Evolutionary conservation across 345 rosid genomes (phyloP), one percentile per base, ranked within the genome.

Genomic region (Gynandropsis gynandra): DNA sequence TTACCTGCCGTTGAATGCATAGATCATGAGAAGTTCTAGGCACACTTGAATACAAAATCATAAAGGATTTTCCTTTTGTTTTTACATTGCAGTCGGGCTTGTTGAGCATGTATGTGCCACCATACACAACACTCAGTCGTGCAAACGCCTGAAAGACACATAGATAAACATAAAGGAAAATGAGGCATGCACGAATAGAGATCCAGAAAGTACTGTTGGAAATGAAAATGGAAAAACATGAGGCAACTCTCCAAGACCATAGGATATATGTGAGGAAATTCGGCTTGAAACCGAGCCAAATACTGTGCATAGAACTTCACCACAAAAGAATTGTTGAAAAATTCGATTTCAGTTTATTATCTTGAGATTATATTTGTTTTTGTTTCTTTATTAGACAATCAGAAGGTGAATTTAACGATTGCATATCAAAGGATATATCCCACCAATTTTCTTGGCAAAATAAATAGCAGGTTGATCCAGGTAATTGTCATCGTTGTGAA

Each of bases 21-120:
- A 48, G 36, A 31, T 29, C 35, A 36, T 17, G 16, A 10, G 18
- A 50, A 5, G 4, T 4, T 9, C 8, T 1, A 27, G 31, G n/a
- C n/a, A n/a, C n/a, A n/a, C n/a, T n/a, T n/a, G n/a, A n/a, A n/a
- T n/a, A n/a, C n/a, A n/a, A n/a, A n/a, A n/a, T n/a, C n/a, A n/a
- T n/a, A n/a, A 24, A 16, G 41, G 42, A 36, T 41, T 52, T 24
- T 24, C 29, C 29, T 24, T 24, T 24, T 24, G 29, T 24, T 24
- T 24, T 24, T 67, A 86, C 98, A 87, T 92, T 87, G 62, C 95
- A 87, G 44, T 82, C 84, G 52, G 95, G 93, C 67, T 87, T 92
- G 78, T 80, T 87, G 20, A 92, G 95, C 98, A 92, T 92, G 84
- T 92, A 87, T 51, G 95, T 87, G 31, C 96, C 95, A 32, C 95